These are phyloP conservation scores for Dioscorea zingiberensis DNA, from an alignment of 106 monocot genomes.

Conservation along the genomic window DNA sequence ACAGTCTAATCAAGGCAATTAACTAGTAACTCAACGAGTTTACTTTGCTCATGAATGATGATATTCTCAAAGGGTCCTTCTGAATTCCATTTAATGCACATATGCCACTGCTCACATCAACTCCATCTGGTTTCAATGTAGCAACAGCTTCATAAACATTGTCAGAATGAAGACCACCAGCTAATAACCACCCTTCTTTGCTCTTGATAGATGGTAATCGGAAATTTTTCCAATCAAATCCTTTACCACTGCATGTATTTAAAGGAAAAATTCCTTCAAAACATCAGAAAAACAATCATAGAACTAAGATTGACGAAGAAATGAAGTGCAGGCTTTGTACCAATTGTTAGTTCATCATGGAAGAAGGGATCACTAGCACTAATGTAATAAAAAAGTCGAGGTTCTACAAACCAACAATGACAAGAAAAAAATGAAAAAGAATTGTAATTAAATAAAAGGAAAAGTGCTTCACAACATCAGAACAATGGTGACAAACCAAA, in stretches of 20 bases:
- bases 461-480: too few relatives aligned
- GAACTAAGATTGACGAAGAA: too few relatives aligned
- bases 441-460: too few relatives aligned
- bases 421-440: too few relatives aligned
- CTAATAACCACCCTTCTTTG: conserved; percentile 77
- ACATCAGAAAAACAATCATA: too few relatives aligned
- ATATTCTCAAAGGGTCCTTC: conserved; percentile 60
- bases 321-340: too few relatives aligned
- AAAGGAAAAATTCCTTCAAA: not conserved
- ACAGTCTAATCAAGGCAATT: too few relatives aligned
- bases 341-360: too few relatives aligned
- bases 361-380: too few relatives aligned
- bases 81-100: conserved; percentile 52
- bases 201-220: conserved; percentile 38
- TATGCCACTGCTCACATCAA: conserved; percentile 94
- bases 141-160: conserved; percentile 54
- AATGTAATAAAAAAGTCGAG: too few relatives aligned
- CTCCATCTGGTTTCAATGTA: conserved; percentile 64
- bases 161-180: conserved; percentile 71
- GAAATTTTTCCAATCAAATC: conserved; percentile 73
- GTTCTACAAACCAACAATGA: too few relatives aligned
- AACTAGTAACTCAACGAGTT: conserved; percentile 20
- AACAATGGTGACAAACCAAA: too few relatives aligned
- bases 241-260: conserved; percentile 57
- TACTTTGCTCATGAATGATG: conserved; percentile 53